Evolutionary conservation across 192 early-diverging fungal species (phyloP), one percentile per base, ranked within the genome.

Genomic region (Gryganskiella cystojenkinii): DNA sequence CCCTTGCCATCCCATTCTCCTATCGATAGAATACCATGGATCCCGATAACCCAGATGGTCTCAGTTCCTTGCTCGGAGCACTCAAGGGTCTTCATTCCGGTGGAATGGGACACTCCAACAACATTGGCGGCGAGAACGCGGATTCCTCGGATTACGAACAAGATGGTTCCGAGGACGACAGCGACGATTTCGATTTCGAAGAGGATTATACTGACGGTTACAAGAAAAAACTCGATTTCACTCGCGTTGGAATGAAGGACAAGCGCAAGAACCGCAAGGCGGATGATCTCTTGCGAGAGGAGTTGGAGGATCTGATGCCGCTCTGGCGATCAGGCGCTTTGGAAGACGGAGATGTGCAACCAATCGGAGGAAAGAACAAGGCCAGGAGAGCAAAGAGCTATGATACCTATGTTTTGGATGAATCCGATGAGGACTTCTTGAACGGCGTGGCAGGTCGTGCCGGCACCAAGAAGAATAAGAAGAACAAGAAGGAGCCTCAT

Each of bases 151-250:
- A 80, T 42, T 67, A 62, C 40, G 74, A 76, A 28, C 65, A 76
- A 27, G 59, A 57, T 14, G 35, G 19, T 0, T 76, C 65, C 6
- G 73, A 66, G 25, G 42, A 37, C 3, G 43, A 61, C 17, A 55
- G 53, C 34, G 34, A 64, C 15, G 74, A 78, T 33, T 78, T 62
- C 61, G 74, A 78, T 17, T 78, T 78, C 35, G 74, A 78, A 44
- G 37, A 64, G 24, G 74, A 78, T 40, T 78, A 78, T 27, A 61
- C 63, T 14, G 74, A 78, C 30, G 67, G 67, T 0, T 31, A 68
- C 61, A 58, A n/a, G n/a, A n/a, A 60, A 31, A 78, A 69, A 54
- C 67, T 78, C 35, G 66, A 68, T 69, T 46, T 56, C 60, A 0
- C 68, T 64, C 54, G 61, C 64, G 27, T 44, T 40, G 46, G 55